Percentiles rank a stretch among this genome's conserved stretches.
These are phyloP conservation scores for Nakazawaea populi DNA, from an alignment of 805 yeast genomes.

Conservation along the genomic window DNA sequence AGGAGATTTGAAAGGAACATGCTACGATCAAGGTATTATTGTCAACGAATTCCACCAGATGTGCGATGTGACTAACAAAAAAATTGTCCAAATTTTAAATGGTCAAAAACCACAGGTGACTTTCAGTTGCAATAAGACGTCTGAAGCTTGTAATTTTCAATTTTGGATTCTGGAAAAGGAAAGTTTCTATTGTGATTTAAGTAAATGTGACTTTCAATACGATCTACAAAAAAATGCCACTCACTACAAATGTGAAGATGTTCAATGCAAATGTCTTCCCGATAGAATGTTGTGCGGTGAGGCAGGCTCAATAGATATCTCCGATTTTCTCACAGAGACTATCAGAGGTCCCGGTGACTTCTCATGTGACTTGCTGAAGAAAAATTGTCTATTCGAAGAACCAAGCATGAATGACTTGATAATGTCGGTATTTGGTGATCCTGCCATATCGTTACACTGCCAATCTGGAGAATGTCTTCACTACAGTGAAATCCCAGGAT, in stretches of 20 bases:
- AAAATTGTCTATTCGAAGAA: constrained; percentile 76
- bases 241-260: constrained; percentile 69
- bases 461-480: constrained; percentile 89
- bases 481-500: constrained; percentile 90
- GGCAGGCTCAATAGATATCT: constrained; percentile 87
- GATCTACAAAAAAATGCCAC: constrained; percentile 61
- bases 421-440: constrained; percentile 90
- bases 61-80: constrained; percentile 91
- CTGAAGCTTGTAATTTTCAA: constrained; percentile 75
- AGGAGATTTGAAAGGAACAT: constrained; percentile 73
- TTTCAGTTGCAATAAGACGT: constrained; percentile 73
- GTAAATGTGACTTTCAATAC: constrained; percentile 63
- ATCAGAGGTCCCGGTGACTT: constrained; percentile 93
- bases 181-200: constrained; percentile 83
- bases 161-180: constrained; percentile 93
- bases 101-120: constrained; percentile 90
- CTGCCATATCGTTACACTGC: constrained; percentile 76
- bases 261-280: constrained; percentile 86
- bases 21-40: constrained; percentile 79
- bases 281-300: constrained; percentile 93
- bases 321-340: constrained; percentile 86
- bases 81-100: constrained; percentile 71
- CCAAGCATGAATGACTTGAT: constrained; percentile 95
- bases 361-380: constrained; percentile 60
- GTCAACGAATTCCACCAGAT: constrained; percentile 80